phyloP scores from a whole-genome alignment of 495 filamentous ascomycete genomes.

The Sabuloglossum arenarium region DNA sequence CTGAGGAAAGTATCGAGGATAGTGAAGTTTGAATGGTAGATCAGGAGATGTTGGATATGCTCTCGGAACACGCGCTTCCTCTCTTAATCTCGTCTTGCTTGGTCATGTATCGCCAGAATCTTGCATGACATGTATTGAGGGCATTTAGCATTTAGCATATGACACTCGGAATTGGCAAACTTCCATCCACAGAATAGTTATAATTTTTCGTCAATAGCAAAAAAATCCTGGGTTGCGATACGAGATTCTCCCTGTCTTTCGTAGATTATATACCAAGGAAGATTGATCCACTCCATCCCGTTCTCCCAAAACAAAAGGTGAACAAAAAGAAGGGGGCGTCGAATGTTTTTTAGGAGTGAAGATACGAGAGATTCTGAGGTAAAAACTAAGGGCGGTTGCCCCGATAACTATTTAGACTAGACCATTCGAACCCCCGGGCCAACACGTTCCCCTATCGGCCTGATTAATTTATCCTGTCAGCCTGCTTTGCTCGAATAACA shows the following conservation, averaged over 20 bases:
- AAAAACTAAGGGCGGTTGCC: too few species aligned
- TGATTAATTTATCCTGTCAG: background rate
- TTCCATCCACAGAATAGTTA: background rate
- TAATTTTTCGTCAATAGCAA: background rate
- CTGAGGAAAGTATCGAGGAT: background rate
- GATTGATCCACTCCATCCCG: background rate
- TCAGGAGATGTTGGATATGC: background rate
- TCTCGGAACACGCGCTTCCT: too few species aligned
- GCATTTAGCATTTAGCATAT: background rate
- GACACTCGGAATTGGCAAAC: background rate
- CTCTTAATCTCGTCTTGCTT: too few species aligned
- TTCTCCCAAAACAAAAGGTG: background rate
- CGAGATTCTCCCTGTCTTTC: background rate
- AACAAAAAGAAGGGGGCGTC: background rate
- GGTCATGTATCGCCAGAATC: background rate
- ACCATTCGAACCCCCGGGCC: background rate
- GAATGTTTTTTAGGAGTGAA: background rate
- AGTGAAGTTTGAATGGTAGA: background rate
- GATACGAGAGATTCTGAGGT: too few species aligned
- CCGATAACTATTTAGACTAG: too few species aligned
- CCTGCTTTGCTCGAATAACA: background rate
- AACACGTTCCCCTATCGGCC: background rate
- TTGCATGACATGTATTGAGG: background rate
- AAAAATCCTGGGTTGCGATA: too few species aligned
- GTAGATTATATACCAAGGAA: background rate